A percentile compares a stretch with the other conserved stretches of the same genome.
These are phyloP conservation scores for Candida jianshihensis DNA, from an alignment of 805 yeast genomes.

Conservation along the genomic window DNA sequence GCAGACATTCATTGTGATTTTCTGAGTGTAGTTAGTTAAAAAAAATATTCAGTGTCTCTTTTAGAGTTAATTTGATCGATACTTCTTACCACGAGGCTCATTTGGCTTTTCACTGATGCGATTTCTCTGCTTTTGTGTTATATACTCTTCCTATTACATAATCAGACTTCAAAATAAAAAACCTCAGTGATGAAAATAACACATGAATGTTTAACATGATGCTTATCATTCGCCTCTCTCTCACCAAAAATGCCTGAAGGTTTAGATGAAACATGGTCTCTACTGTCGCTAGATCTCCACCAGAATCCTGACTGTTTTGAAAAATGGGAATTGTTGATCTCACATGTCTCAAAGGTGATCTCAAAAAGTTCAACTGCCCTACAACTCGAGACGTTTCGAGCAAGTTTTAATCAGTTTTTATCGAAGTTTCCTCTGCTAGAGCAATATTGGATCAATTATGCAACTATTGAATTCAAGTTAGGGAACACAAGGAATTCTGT, in stretches of 20 bases:
- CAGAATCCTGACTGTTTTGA: slow-evolving; percentile 28
- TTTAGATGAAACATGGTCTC: slow-evolving; percentile 6
- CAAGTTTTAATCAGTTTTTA: slow-evolving; percentile 37
- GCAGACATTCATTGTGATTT: too few species aligned
- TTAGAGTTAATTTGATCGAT: too few species aligned
- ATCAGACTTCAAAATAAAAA: too few species aligned
- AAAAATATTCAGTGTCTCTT: too few species aligned
- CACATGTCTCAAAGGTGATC: slow-evolving; percentile 27
- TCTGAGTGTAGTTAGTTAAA: too few species aligned
- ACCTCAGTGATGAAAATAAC: too few species aligned
- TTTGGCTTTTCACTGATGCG: too few species aligned
- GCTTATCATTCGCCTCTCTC: too few species aligned
- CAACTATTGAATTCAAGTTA: slow-evolving; percentile 37
- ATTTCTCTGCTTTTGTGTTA: too few species aligned
- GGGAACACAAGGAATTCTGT: slow-evolving; percentile 34
- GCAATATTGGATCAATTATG: slow-evolving; percentile 54
- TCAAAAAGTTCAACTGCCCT: slow-evolving; percentile 27
- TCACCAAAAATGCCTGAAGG: background rate
- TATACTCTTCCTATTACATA: too few species aligned
- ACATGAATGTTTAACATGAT: too few species aligned
- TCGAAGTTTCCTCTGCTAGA: slow-evolving; percentile 41
- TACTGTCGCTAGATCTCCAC: slow-evolving; percentile 4
- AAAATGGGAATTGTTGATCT: slow-evolving; percentile 32
- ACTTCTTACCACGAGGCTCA: too few species aligned
- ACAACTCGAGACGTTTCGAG: slow-evolving; percentile 29